Evolutionary conservation across 441 rosid species (phyloP), one percentile per base, ranked within the genome.

Genomic region (Dalechampia spathulata): DNA sequence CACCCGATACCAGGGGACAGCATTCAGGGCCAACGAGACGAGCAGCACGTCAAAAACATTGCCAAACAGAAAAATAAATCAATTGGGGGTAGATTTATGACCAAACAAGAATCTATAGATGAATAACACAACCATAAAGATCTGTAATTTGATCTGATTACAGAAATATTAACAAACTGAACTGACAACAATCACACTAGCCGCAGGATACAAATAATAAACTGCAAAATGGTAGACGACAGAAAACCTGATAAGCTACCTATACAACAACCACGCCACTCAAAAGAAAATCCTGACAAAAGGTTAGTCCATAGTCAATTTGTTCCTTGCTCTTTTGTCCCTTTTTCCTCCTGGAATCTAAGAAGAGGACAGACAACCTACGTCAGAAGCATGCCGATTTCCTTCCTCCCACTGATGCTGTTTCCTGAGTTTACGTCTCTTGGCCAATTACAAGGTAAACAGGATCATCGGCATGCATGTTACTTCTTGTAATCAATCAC

Each of bases 121-220:
- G n/a, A n/a, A 69, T 46, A 73, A 61, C 78, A 75, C 81, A 69
- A 58, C 64, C 74, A 66, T 34, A 58, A 28, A 30, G 55, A 61
- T 46, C 64, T 58, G 66, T 54, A 63, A n/a, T 61, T 57, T 65
- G 49, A 76, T 74, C 71, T 74, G 75, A 62, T 77, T 78, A 78
- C 77, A 78, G 75, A 30, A n/a, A 80, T 85, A 82, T 85, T 73
- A 76, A 82, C 92, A 84, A 75, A 71, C 76, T n/a, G n/a, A n/a
- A n/a, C n/a, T n/a, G n/a, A n/a, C n/a, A n/a, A 64, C 77, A 30
- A 30, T 30, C 34, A 63, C 80, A 76, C 79, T 75, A 67, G 57
- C 72, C 57, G 76, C 75, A 60, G 49, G 72, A 74, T 60, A 73
- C 73, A 64, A 53, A 65, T 69, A 66, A n/a, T 64, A 45, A 62